Conservation (phyloP, 1,284 basidiomycete genomes). For the Porodaedalea pini region DNA sequence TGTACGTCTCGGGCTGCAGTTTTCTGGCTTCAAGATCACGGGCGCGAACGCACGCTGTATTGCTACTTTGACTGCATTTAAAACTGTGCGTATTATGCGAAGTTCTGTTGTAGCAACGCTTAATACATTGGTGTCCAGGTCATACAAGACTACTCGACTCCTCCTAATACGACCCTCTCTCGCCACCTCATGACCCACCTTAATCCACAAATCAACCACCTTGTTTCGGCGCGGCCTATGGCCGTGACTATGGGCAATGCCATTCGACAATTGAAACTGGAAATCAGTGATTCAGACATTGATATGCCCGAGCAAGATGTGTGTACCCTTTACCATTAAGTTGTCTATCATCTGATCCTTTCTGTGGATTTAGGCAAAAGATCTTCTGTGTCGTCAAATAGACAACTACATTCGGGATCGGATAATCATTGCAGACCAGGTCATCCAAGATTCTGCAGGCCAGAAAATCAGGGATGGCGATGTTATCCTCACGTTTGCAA, state of each 20-base stretch:
- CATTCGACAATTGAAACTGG: constrained; percentile 91
- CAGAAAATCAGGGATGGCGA: constrained; percentile 95
- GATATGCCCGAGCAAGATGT: constrained; percentile 94
- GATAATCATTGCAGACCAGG: constrained; percentile 90
- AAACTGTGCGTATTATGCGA: constrained; percentile 53
- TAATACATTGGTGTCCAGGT: constrained; percentile 47
- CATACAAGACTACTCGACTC: constrained; percentile 83
- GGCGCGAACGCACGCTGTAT: constrained; percentile 88
- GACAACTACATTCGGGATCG: constrained; percentile 93
- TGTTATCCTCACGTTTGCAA: constrained; percentile 89
- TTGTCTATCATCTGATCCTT: neutral
- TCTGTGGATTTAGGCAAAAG: constrained; percentile 67
- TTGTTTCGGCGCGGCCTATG: constrained; percentile 85
- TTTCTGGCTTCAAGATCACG: constrained; percentile 81
- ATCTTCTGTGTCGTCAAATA: constrained; percentile 80
- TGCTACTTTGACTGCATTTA: constrained; percentile 81
- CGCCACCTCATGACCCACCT: constrained; percentile 85
- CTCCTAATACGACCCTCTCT: constrained; percentile 77
- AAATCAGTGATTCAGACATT: constrained; percentile 89
- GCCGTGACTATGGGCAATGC: constrained; percentile 96
- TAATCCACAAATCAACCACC: constrained; percentile 87
- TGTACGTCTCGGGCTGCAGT: constrained; percentile 74
- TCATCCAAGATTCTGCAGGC: constrained; percentile 85
- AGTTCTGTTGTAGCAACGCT: constrained; percentile 19
- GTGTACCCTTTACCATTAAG: constrained; percentile 19